Evolutionary conservation across 1,284 basidiomycete species (phyloP), one percentile per base, ranked within the genome.

Genomic region (Erythrobasidium hasegawianum): DNA sequence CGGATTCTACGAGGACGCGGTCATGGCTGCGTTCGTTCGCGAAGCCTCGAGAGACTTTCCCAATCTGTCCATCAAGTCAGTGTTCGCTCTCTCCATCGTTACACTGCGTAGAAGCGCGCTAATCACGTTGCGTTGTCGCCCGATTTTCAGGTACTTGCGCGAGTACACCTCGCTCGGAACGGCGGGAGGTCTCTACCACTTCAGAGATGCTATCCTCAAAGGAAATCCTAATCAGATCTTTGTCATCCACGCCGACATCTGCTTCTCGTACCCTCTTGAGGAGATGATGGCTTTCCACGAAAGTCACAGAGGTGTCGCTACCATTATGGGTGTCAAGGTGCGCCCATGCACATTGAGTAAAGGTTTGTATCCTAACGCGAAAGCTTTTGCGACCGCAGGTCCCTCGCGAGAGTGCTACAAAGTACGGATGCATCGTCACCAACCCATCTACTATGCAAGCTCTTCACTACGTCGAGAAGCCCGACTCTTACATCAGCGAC

Each of bases 181-280:
- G 2, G 81, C 81, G 4, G 72, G 68, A 58, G 73, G 68, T 16
- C 59, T 72, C 41, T 75, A 72, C 70, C 73, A 74, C 69, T 74
- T 81, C 78, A 77, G 81, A 64, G 81, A 82, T 74, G 75, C 78
- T 10, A 80, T 82, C 71, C 77, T 81, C 43, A 77, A 78, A 57
- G 75, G 74, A 69, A 77, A 69, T 56, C 80, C 80, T 2, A 75
- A 79, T 67, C 76, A 80, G 74, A 78, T 82, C 74, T 81, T 81
- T 71, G 80, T 82, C 71, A 78, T 80, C 71, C 81, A 82, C 74
- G 80, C 80, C 70, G 81, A 82, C 71, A 79, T 82, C 67, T 80
- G 78, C 71, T 81, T 78, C 64, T 77, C 76, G 16, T 82, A 80
- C 74, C 80, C 80, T 10, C 74, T 69, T 14, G 64, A 68, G 16